Percentiles rank a stretch among this genome's conserved stretches.
phyloP scores from a whole-genome alignment of 73 alveolate species.

The Paraurostyla sp. region DNA sequence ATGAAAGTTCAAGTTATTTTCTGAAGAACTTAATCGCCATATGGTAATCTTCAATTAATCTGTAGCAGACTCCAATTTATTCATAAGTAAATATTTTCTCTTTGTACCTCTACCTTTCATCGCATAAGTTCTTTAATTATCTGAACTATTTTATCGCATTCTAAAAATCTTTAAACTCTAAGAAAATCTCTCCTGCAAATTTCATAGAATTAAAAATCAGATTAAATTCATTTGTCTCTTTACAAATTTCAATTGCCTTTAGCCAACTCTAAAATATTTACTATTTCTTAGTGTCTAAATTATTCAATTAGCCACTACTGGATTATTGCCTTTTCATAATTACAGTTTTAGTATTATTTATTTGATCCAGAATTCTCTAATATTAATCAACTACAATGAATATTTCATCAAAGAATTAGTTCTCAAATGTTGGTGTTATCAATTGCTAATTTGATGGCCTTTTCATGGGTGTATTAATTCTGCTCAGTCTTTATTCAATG shows the following conservation, averaged over 20 bases:
- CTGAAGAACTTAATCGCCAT: constrained; percentile 60
- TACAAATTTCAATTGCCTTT: background rate
- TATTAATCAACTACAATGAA: constrained; percentile 7
- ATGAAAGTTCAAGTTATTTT: constrained; percentile 64
- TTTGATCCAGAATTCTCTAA: background rate
- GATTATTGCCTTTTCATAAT: background rate
- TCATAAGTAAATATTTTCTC: constrained; percentile 59
- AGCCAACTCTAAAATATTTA: background rate
- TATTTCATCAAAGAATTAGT: constrained; percentile 10
- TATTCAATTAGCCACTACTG: too few relatives aligned
- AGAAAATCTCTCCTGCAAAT: constrained; percentile 53
- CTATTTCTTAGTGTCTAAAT: constrained; percentile 16
- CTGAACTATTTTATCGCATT: constrained; percentile 46
- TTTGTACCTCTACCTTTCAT: constrained; percentile 27
- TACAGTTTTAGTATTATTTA: background rate
- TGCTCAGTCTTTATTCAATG: background rate
- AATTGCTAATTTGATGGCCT: background rate
- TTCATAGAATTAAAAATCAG: constrained; percentile 10
- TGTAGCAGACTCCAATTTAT: constrained; percentile 59
- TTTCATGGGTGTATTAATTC: background rate
- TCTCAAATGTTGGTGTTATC: constrained; percentile 24
- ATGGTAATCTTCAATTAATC: constrained; percentile 46
- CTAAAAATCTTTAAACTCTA: constrained; percentile 51
- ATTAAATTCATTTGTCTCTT: constrained; percentile 25
- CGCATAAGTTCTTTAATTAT: constrained; percentile 51